Percentiles rank a stretch among this genome's conserved stretches.
Conservation (phyloP, 352 stramenopile genomes). For the Phytopythium sindhum region DNA sequence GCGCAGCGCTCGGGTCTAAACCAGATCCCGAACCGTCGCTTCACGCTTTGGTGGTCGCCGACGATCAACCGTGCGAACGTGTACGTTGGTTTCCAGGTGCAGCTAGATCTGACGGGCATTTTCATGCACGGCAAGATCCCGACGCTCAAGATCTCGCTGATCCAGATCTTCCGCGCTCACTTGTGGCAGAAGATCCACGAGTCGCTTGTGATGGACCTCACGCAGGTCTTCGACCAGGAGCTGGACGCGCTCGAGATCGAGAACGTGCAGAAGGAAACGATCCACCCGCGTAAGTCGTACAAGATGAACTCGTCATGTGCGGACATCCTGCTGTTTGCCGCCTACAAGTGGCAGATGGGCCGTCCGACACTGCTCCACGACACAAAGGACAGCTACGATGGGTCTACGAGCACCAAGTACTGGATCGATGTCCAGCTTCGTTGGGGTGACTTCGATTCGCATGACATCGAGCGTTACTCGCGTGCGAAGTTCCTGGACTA, state of each 20-base stretch:
- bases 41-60: constrained; percentile 99
- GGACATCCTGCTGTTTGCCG: constrained; percentile 98
- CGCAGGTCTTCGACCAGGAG: constrained; percentile 99
- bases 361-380: constrained; percentile 85
- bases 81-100: constrained; percentile 99
- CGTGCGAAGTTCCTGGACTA: constrained; percentile 99
- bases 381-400: constrained; percentile 97
- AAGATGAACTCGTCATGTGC: constrained; percentile 99
- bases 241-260: constrained; percentile 99
- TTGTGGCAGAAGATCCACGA: constrained; percentile 99
- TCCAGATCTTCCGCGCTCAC: constrained; percentile 97
- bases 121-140: constrained; percentile 99
- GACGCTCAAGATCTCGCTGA: constrained; percentile 99
- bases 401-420: constrained; percentile 96
- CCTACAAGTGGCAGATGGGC: constrained; percentile 98
- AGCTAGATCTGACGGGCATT: constrained; percentile 99
- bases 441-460: constrained; percentile 99
- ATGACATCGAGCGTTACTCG: constrained; percentile 99
- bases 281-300: constrained; percentile 99
- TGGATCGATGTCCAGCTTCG: constrained; percentile 99
- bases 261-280: constrained; percentile 99
- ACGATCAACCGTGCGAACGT: constrained; percentile 99
- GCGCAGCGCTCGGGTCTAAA: constrained; percentile 99
- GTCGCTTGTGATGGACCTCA: constrained; percentile 96
- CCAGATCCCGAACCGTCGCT: constrained; percentile 99